Evolutionary conservation across 169 alveolate genomes (phyloP), one percentile per base, ranked within the genome.

Genomic region (Prorocentrum cordatum): DNA sequence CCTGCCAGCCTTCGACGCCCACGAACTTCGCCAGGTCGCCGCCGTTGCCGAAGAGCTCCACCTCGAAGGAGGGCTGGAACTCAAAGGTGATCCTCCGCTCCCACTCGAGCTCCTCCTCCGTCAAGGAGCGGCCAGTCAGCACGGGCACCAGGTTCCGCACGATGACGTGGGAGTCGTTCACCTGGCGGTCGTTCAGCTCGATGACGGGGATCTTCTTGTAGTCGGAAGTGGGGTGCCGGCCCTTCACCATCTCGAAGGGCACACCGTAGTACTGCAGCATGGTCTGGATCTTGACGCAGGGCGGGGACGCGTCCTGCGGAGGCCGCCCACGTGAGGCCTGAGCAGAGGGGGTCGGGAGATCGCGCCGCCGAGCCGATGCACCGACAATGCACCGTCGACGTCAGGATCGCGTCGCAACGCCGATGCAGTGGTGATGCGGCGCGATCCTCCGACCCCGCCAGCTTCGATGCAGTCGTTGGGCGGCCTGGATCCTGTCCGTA

Each of bases 111-210:
- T 77, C 87, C 32, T 77, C 39, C n/a, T 35, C 64, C 31, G 87
- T 77, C 87, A 77, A 35, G 18, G 45, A 62, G 20, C 54, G 24
- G 42, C 87, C 87, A 24, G 87, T 77, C 33, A 77, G 62, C 87
- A 72, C 54, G n/a, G 87, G 75, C 39, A 77, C 64, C 36, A 77
- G 42, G 4, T 61, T 77, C 73, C 36, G 54, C 27, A 77, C 54
- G 32, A 77, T 77, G 87, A 77, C 70, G 64, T 77, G 87, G 54
- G 87, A 77, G 62, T 77, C 87, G 26, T 77, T 77, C 64, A 77
- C 59, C 20, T 77, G 87, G 27, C 87, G 87, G 62, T 77, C 75
- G 73, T 77, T 77, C 71, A 77, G 54, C 75, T 26, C 87, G 42
- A 77, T 32, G 14, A 77, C 87, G 1, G 87, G 87, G 45, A 77